Percentiles rank a stretch among this genome's conserved stretches.
These are phyloP conservation scores for Neopestalotiopsis sp. DNA, from an alignment of 2,329 filamentous ascomycete genomes.

Conservation along the genomic window DNA sequence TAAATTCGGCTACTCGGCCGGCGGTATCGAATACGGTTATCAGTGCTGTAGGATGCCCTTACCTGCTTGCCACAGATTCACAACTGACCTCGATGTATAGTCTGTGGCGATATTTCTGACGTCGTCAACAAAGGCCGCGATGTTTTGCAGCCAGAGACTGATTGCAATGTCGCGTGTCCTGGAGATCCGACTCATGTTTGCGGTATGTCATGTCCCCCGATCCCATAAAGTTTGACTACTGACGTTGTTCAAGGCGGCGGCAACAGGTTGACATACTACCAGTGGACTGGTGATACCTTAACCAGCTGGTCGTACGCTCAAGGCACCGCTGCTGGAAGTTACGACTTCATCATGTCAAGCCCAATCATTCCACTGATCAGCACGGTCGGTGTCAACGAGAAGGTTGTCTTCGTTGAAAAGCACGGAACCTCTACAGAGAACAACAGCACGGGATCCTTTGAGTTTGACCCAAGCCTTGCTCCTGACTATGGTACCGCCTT, in stretches of 20 bases:
- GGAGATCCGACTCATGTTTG: conserved; percentile 43
- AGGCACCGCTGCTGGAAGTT: conserved; percentile 56
- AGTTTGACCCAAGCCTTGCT: conserved; percentile 56
- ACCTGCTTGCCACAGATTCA: no score
- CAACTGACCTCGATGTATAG: conserved; percentile 1
- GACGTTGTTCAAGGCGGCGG: conserved; percentile 36
- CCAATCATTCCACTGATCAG: conserved; percentile 61
- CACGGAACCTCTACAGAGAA: conserved; percentile 58
- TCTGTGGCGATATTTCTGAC: conserved; percentile 44
- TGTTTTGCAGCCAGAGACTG: conserved; percentile 38
- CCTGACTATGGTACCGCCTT: conserved; percentile 53
- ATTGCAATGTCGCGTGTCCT: conserved; percentile 44
- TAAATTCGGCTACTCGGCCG: conserved; percentile 47
- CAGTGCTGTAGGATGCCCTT: conserved; percentile 42
- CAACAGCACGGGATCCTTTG: conserved; percentile 64
- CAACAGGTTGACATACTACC: conserved; percentile 54
- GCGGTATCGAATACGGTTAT: conserved; percentile 49
- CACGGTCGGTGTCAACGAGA: conserved; percentile 55
- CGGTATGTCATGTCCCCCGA: conserved; percentile 27
- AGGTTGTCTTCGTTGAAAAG: conserved; percentile 62
- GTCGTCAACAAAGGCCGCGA: conserved; percentile 30
- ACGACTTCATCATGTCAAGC: conserved; percentile 58
- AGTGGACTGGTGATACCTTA: conserved; percentile 50
- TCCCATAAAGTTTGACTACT: background rate
- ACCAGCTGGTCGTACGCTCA: conserved; percentile 55